Conservation (phyloP, 345 rosid genomes). For the Corymbia maculata region DNA sequence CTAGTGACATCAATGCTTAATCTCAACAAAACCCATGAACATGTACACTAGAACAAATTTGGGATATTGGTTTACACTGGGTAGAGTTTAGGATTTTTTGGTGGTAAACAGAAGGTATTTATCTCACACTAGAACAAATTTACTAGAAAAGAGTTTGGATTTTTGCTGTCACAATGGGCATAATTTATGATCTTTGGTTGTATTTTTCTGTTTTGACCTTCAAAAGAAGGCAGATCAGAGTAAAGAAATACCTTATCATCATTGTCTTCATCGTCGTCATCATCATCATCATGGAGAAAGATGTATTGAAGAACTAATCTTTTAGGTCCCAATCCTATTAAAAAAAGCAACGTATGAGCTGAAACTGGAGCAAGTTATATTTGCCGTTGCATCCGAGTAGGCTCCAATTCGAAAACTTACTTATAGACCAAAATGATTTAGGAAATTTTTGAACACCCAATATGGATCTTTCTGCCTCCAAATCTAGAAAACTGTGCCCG, state of each 20-base stretch:
- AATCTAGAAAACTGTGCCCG: neutral
- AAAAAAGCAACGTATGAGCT: neutral
- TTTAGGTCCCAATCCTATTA: neutral
- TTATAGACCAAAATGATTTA: neutral
- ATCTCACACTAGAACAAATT: neutral
- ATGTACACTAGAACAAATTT: no score
- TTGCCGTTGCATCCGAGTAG: neutral
- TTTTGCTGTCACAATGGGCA: neutral
- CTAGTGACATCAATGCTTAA: neutral
- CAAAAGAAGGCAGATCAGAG: neutral
- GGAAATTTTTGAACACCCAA: neutral
- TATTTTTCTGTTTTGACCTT: neutral
- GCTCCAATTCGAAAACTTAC: neutral
- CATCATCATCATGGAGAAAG: neutral
- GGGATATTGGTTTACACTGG: neutral
- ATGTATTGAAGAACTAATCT: neutral
- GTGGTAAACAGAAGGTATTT: neutral
- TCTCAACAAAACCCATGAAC: no score
- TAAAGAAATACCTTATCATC: neutral
- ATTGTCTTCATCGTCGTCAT: neutral
- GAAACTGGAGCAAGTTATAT: neutral
- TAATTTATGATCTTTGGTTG: neutral
- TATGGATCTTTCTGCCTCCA: neutral
- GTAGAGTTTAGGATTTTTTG: neutral
- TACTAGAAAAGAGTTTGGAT: neutral